Evolutionary conservation across 805 yeast species (phyloP), one percentile per base, ranked within the genome.

Genomic region (Starmerella gropengiesseri): DNA sequence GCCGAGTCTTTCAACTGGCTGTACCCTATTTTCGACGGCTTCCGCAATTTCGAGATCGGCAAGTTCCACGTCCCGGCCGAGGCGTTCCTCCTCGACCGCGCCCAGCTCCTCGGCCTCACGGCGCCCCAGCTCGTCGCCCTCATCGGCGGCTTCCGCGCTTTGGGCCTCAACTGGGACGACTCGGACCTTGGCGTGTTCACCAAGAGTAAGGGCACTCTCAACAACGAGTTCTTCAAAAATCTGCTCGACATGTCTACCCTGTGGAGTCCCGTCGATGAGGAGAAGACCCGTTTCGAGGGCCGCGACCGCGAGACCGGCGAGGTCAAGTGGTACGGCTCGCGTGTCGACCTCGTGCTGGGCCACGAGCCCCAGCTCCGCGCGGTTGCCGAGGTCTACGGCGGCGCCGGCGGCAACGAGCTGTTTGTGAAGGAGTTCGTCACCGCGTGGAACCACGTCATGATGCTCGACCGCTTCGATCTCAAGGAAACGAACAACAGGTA

Each of bases 371-470:
- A 48, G 44, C 44, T 48, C 12, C 52, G 52, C 16, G 49, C 49
- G 7, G 32, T 40, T 3, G 29, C 43, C 14, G 52, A 48, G 44
- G 49, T 43, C 22, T 48, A 48, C 37, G 49, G 44, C 19, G 3
- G 30, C 3, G 17, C 43, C 6, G 40, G 44, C 14, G 44, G 42
- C 31, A 31, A 44, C 25, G n/a, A 23, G 28, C 40, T 47, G 5
- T 40, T 48, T 29, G 41, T 46, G 21, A 32, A 34, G 11, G 52
- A 48, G 40, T 48, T 48, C 41, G 31, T 48, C 25, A 29, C 36
- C 13, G 52, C 52, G 1, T 48, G 52, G 52, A 19, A 48, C 45
- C 25, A 48, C 34, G 52, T 48, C 20, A 48, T 48, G 52, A 46
- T 31, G 42, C 48, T 44, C 13, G 52, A 48, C 31, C 49, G 52